Conservation (phyloP, 345 rosid species). For the Gossypium stocksii region DNA sequence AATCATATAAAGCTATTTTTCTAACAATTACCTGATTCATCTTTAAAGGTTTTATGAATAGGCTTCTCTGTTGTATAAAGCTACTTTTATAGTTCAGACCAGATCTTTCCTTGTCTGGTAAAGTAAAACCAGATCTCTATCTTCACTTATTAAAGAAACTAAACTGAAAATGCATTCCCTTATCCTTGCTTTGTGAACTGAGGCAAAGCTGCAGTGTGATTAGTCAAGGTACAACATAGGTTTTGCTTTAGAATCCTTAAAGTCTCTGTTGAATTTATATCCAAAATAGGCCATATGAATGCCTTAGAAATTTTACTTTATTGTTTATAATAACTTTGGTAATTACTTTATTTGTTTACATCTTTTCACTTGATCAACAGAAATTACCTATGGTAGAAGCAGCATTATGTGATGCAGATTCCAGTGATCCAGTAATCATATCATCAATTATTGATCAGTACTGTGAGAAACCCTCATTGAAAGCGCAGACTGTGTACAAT, state of each 20-base stretch:
- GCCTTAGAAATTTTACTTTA: background rate
- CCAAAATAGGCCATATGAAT: background rate
- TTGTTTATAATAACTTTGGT: background rate
- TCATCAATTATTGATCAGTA: constrained; percentile 52
- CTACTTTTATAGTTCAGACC: background rate
- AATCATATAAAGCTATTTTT: background rate
- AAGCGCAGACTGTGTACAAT: constrained; percentile 55
- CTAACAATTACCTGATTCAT: background rate
- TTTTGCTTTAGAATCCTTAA: background rate
- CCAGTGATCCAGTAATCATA: constrained; percentile 43
- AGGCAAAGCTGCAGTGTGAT: background rate
- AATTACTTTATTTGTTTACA: background rate
- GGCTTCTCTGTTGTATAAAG: background rate
- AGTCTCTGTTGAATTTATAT: background rate
- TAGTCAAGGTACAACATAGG: background rate
- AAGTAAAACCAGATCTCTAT: background rate
- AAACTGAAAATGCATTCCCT: too few species aligned
- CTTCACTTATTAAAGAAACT: background rate
- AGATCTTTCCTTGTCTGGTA: background rate
- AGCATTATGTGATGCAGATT: constrained; percentile 39
- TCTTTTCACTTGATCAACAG: constrained; percentile 34
- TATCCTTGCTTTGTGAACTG: too few species aligned
- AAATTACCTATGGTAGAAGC: constrained; percentile 57
- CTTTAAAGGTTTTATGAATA: background rate
- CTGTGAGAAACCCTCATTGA: constrained; percentile 50